These are phyloP conservation scores for Gaeumannomyces sp. DNA, from an alignment of 2,329 filamentous ascomycete species.

Conservation along the genomic window DNA sequence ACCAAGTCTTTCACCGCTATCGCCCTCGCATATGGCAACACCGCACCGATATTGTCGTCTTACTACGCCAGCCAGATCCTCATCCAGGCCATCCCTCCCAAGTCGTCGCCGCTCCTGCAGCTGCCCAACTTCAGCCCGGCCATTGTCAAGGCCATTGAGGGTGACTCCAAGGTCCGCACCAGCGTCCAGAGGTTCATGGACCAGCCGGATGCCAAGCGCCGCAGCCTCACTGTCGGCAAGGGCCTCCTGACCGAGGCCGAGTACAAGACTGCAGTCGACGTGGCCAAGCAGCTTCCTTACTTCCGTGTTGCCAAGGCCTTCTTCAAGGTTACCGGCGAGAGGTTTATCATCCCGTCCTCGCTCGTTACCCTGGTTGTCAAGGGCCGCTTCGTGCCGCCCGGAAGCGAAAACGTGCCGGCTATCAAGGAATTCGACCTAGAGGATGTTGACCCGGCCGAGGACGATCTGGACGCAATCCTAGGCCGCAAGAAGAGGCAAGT, in stretches of 20 bases:
- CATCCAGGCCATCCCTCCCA: conserved; percentile 82
- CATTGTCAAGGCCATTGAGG: conserved; percentile 62
- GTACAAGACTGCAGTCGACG: conserved; percentile 66
- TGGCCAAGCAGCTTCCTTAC: conserved; percentile 78
- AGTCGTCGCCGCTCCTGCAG: conserved; percentile 81
- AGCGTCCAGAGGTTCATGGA: conserved; percentile 86
- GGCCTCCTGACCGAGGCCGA: conserved; percentile 67
- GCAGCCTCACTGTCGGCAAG: conserved; percentile 62
- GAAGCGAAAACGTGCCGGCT: conserved; percentile 65
- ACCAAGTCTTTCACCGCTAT: conserved; percentile 86
- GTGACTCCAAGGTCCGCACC: conserved; percentile 67
- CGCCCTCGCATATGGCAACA: conserved; percentile 78
- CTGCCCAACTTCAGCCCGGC: conserved; percentile 76
- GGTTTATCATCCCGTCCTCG: conserved; percentile 83
- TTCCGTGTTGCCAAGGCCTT: conserved; percentile 86
- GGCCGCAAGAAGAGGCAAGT: conserved; percentile 58
- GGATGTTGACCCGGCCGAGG: conserved; percentile 88
- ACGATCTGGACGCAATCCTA: conserved; percentile 78
- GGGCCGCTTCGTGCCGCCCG: conserved; percentile 86
- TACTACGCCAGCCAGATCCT: conserved; percentile 80
- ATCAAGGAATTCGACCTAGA: conserved; percentile 76
- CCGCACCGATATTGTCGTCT: conserved; percentile 72
- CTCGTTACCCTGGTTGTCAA: conserved; percentile 94
- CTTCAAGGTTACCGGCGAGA: conserved; percentile 97
- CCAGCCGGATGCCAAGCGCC: conserved; percentile 67